Evolutionary conservation across 2,329 filamentous ascomycete species (phyloP), one percentile per base, ranked within the genome.

Genomic region (Hypoxylon rubiginosum): DNA sequence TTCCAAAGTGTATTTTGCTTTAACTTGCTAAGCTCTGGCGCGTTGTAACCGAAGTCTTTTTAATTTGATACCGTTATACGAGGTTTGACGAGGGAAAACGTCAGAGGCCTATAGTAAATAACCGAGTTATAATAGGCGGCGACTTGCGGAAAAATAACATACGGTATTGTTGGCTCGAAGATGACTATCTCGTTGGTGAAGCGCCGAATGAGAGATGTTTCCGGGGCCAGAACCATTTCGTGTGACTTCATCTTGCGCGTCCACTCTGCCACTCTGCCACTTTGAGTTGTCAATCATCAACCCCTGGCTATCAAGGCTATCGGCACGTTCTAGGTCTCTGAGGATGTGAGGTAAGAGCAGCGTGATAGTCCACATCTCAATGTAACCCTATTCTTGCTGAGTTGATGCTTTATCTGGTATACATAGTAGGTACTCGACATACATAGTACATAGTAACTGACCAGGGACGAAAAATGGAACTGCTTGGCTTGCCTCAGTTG

Each of bases 91-190:
- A 51, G 32, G 51, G 36, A 41, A 56, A 34, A 55, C 57, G 54
- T 64, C 62, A 64, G 49, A 53, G 48, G 56, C 39, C 30, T 61
- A 61, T 63, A 63, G 13, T 45, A 36, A 28, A 34, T 21, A n/a
- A 39, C 3, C 28, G 6, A 13, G 36, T 41, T 21, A 49, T 28
- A 57, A 57, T 54, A 53, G 48, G 57, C 60, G 57, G 62, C 57
- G 21, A 58, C 17, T 55, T 17, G 30, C 28, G 45, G 45, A 13
- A 49, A 9, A n/a, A 50, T 32, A 19, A 24, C 6, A 9, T 55
- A 49, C 41, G 13, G 15, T 21, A 15, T 30, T n/a, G 11, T 48
- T 53, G 17, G 46, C 30, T 5, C 30, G 21, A 30, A 5, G 4
- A 21, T 39, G 45, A 32, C 21, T 21, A 19, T 3, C 6, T 26